These are phyloP conservation scores for Periconia sp. DNA, from an alignment of 2,329 filamentous ascomycete species.

Conservation along the genomic window DNA sequence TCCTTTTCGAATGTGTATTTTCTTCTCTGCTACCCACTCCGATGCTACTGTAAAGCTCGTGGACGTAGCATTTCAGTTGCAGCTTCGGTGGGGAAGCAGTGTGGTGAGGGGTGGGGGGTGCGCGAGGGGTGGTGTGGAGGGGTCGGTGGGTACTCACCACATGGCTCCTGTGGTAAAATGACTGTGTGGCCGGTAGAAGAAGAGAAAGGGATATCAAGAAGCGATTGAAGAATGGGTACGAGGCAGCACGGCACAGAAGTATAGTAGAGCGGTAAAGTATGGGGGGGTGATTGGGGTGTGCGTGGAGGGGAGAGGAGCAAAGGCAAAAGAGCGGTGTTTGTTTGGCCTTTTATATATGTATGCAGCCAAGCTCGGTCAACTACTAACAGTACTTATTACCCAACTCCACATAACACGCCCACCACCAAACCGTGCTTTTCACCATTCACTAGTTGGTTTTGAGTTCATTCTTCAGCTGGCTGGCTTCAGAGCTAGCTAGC, in stretches of 20 bases:
- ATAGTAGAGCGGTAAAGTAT: conserved; percentile 14
- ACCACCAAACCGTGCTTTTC: conserved; percentile 22
- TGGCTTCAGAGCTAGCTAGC: conserved; percentile 1
- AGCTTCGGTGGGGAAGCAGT: not conserved
- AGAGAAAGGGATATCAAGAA: not conserved
- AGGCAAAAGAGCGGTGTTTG: conserved; percentile 40
- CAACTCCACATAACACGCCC: conserved; percentile 10
- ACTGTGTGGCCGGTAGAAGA: conserved; percentile 15
- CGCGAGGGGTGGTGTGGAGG: conserved; percentile 1
- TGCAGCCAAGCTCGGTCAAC: conserved; percentile 16
- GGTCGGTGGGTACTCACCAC: conserved; percentile 38
- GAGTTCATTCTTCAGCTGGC: conserved; percentile 17
- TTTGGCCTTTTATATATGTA: conserved; percentile 37
- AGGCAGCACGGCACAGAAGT: no score
- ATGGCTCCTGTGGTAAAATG: conserved; percentile 32
- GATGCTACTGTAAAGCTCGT: not conserved
- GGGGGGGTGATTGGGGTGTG: conserved; percentile 12
- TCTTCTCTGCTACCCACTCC: not conserved
- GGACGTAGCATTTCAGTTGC: not conserved
- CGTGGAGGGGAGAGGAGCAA: conserved; percentile 31
- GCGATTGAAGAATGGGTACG: not conserved
- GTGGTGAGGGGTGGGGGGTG: conserved; percentile 7
- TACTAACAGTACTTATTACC: no score
- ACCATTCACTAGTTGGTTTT: not conserved
- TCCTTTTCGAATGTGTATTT: not conserved